Evolutionary conservation across 2,329 filamentous ascomycete genomes (phyloP), one percentile per base, ranked within the genome.

Genomic region (Plectosphaerella plurivora): DNA sequence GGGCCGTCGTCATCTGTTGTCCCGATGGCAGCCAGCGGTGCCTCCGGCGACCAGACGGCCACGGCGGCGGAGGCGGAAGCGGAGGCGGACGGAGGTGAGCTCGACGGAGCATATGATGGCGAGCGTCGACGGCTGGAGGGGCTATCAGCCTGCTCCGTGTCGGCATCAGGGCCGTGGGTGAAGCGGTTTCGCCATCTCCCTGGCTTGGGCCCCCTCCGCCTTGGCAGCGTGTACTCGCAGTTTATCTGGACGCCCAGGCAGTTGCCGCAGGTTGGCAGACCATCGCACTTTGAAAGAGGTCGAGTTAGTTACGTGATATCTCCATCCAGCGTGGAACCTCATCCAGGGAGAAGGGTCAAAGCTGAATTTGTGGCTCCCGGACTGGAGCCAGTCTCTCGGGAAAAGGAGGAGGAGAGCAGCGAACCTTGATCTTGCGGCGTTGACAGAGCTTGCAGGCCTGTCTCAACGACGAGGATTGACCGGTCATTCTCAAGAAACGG

Each of bases 231-330:
- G 39, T 50, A 50, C 25, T 35, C 8, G 39, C 48, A 50, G 10
- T n/a, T 1, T 15, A n/a, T 14, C 48, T 45, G 15, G 28, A 39
- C 24, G 12, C 15, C 18, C 39, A 35, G 22, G n/a, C 48, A 50
- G 39, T 45, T 45, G 15, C 48, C 35, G 36, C 48, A 50, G 2
- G 48, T 50, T 39, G 48, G 48, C 24, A 50, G 15, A 24, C 48
- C 25, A 20, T 50, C 48, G 20, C 48, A 50, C 48, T 50, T 11
- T 6, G 28, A 25, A 15, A 28, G 8, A n/a, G 2, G 28, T 4
- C 25, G 11, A 7, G 9, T 25, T 6, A 25, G 15, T 45, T 22
- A 22, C 22, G 22, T 22, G 22, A 22, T 22, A 3, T 5, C 18
- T 14, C 20, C 22, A n/a, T n/a, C n/a, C n/a, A n/a, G n/a, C n/a